These are phyloP conservation scores for Mangifera indica DNA, from an alignment of 345 rosid genomes.

Conservation along the genomic window DNA sequence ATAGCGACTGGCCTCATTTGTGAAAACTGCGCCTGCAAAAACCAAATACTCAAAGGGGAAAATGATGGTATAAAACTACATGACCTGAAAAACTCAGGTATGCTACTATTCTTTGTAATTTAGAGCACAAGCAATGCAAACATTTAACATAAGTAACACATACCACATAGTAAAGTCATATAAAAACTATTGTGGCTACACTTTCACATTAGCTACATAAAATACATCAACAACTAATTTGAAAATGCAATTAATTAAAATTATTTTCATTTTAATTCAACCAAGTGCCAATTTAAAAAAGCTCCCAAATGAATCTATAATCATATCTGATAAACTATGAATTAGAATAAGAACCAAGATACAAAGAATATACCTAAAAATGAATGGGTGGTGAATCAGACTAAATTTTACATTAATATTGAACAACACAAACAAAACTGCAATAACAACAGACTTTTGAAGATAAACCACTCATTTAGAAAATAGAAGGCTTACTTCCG, in stretches of 20 bases:
- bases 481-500: not conserved
- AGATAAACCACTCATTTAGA: not conserved
- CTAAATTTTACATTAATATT: not conserved
- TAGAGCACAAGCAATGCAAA: not conserved
- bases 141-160: no score
- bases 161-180: no score
- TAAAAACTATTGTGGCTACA: no score
- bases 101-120: not conserved
- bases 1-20: conserved; percentile 69
- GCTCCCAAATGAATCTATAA: no score
- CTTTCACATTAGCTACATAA: no score
- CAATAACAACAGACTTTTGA: not conserved
- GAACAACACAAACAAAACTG: not conserved
- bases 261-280: no score
- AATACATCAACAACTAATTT: no score
- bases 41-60: not conserved
- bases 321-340: no score
- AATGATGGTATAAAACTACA: not conserved
- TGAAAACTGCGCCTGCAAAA: conserved; percentile 64
- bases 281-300: not conserved
- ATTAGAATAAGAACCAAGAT: no score
- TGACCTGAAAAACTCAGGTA: not conserved
- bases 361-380: not conserved
- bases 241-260: no score
- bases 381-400: not conserved